These are phyloP conservation scores for Udeniomyces megalosporus DNA, from an alignment of 768 basidiomycete genomes.

Conservation along the genomic window DNA sequence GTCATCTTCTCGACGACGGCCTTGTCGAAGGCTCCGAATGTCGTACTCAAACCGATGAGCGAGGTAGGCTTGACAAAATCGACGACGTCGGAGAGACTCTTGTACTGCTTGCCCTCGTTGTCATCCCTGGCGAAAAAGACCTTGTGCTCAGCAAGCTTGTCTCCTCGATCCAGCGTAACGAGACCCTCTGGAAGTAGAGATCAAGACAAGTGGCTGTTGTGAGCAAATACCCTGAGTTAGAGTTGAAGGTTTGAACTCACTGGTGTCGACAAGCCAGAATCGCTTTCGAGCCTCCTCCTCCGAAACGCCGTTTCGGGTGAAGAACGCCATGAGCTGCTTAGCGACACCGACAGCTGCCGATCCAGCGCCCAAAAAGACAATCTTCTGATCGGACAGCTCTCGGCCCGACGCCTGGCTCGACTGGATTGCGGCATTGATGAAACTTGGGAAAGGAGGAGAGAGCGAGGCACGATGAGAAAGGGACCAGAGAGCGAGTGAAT, in stretches of 20 bases:
- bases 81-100: slow-evolving; percentile 57
- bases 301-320: slow-evolving; percentile 59
- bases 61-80: slow-evolving; percentile 45
- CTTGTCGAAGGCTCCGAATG: slow-evolving; percentile 57
- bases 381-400: slow-evolving; percentile 55
- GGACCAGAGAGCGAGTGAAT: too few species aligned
- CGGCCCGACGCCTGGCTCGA: slow-evolving; percentile 53
- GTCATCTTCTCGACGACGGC: slow-evolving; percentile 62
- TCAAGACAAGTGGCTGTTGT: background rate
- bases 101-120: slow-evolving; percentile 60
- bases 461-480: too few species aligned
- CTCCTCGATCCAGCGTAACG: slow-evolving; percentile 56
- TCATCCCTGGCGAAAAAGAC: slow-evolving; percentile 71
- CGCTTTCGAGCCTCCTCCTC: slow-evolving; percentile 56
- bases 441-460: too few species aligned
- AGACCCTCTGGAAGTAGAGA: slow-evolving; percentile 42
- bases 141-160: slow-evolving; percentile 64
- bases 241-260: too few species aligned
- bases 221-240: slow-evolving; percentile 3
- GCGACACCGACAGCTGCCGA: slow-evolving; percentile 86
- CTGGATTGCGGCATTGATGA: slow-evolving; percentile 60
- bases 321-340: slow-evolving; percentile 70
- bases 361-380: slow-evolving; percentile 83
- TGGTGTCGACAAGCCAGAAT: slow-evolving; percentile 71
- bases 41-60: slow-evolving; percentile 76